Base-by-base conservation (phyloP, 176 grass and related monocot species). In the Tuctoria greenei region DNA sequence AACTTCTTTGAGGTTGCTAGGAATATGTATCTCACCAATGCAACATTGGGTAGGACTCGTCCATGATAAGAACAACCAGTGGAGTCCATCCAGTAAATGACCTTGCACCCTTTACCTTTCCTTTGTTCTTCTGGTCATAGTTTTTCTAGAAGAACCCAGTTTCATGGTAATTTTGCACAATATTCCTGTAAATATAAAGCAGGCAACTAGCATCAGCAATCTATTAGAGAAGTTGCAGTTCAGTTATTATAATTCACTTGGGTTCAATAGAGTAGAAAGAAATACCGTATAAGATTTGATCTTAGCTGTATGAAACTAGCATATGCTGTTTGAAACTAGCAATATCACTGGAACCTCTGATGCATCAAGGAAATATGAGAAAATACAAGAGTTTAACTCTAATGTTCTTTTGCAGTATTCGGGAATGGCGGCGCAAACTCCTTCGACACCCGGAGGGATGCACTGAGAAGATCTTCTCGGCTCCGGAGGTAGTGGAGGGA, bases 1-100 rank as follows among this genome's bases (percentile, higher is more conserved):
- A 69, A 38, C 16, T 64, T 55, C 16, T 27, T 16, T 64, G 50
- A 7, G 50, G 31, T 23, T 45, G 64, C 6, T 69, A 43, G 11
- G 41, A 6, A 78, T 49, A 61, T 35, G 66, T 31, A 65, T 51
- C 66, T 88, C 82, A 94, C 66, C 79, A 78, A 34, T 88, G 69
- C 36, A 94, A 83, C 35, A 74, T 84, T 28, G 95, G 95, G 84
- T 94, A 94, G 55, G 95, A 86, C 74, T 98, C 89, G 0, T 79
- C 57, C 95, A 98, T 90, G 70, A 94, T 98, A 61, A 98, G 77
- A 74, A 98, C 86, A 46, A 98, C 4, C 27, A 98, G 89, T 8
- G 95, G 88, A 28, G 86, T 98, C 91, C 95, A 98, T 27, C 95
- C 95, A 31, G 95, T 98, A 69, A 98, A 98, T 2, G 91, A 88